Percentiles rank a stretch among this genome's conserved stretches.
Evolutionary conservation across 495 filamentous ascomycete genomes (phyloP).

Genomic region (Lindgomyces ingoldianus): DNA sequence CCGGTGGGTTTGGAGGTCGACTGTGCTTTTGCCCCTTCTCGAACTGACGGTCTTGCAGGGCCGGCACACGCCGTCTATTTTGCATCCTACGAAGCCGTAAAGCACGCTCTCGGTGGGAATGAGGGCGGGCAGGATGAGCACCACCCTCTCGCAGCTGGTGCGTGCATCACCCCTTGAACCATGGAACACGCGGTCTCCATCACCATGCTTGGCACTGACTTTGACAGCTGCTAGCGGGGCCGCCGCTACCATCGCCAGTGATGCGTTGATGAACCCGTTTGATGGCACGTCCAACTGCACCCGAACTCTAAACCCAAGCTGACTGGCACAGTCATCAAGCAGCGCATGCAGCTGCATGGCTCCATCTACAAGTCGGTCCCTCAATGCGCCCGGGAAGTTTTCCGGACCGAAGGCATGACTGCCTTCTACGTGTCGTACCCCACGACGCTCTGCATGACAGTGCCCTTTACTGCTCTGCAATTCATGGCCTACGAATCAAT

Average conservation of each 20-base stretch:
- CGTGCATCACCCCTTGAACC: constrained; percentile 32
- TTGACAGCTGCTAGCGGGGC: constrained; percentile 81
- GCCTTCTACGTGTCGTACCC: constrained; percentile 99
- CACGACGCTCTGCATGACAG: constrained; percentile 96
- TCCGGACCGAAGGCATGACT: constrained; percentile 79
- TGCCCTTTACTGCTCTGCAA: constrained; percentile 94
- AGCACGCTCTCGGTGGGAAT: constrained; percentile 93
- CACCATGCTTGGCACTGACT: constrained; percentile 26
- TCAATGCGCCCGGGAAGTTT: constrained; percentile 84
- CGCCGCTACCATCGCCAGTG: constrained; percentile 91
- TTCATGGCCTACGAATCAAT: constrained; percentile 97
- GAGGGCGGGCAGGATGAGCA: constrained; percentile 81
- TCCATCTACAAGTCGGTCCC: constrained; percentile 82
- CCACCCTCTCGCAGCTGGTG: constrained; percentile 90
- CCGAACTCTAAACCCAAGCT: neutral
- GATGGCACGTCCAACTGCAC: constrained; percentile 66
- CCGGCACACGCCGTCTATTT: constrained; percentile 98
- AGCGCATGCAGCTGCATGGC: constrained; percentile 97
- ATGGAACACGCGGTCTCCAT: neutral
- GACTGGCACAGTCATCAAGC: constrained; percentile 82
- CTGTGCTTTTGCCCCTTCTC: constrained; percentile 34
- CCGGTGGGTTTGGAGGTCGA: constrained; percentile 61
- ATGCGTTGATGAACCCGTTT: constrained; percentile 99
- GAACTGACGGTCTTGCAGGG: constrained; percentile 56
- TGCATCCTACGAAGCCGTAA: constrained; percentile 94